Base-by-base conservation (phyloP, 768 basidiomycete genomes). In the Leccinum sublutescens region DNA sequence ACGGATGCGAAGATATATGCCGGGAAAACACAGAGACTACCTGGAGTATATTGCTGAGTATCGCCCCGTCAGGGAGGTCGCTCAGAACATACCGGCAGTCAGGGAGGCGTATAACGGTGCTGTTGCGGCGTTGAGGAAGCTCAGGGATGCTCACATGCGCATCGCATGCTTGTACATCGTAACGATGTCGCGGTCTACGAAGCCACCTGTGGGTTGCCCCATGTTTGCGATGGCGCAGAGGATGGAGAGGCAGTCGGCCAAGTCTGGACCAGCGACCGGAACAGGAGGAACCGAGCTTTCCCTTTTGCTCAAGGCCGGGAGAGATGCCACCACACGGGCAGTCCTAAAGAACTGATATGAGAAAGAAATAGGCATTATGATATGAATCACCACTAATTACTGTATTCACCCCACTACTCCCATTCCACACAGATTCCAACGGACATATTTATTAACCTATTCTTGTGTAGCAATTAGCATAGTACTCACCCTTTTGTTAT, bases 1-100 rank as follows among this genome's bases (percentile, higher is more conserved):
- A 58, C 82, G 93, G 51, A 97, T 97, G 95, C 78, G 91, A 58
- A 83, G 84, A 21, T 98, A 98, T 76, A 98, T 98, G 96, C 95
- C 96, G 0, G 89, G 89, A 14, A 84, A 83, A 55, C 96, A 98
- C 75, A 87, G 91, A 47, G 85, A 88, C 50, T 98, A 94, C 76
- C 82, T 98, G 56, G 73, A 75, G 23, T 83, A 86, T 65, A 81
- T 98, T 38, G 77, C 82, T 2, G 74, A 78, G 12, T 78, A 80
- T 54, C 85, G 76, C n/a, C 79, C 85, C 21, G 67, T 93, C 54
- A 84, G 91, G 23, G 80, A 84, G 38, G 74, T 87, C 33, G 89
- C 86, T 2, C 78, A 79, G 57, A 70, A 74, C 47, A 84, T 80
- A 14, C 83, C 86, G 6, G 76, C 79, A 3, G 75, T 92, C 38